These are phyloP conservation scores for Naganishia albida DNA, from an alignment of 1,284 basidiomycete genomes.

Conservation along the genomic window DNA sequence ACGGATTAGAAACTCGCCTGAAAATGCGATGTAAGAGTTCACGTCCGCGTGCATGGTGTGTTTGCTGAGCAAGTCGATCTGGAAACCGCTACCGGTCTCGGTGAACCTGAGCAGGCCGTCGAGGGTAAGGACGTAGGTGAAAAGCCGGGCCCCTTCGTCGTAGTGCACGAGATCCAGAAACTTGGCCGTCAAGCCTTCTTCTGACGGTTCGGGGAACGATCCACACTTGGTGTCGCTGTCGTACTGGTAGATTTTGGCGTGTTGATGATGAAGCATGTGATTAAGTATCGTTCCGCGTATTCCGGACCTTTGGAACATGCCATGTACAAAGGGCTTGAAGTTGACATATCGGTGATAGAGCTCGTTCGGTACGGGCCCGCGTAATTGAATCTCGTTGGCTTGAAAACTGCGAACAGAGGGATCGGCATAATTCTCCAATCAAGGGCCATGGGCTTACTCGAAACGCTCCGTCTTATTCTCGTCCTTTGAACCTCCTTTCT, in stretches of 20 bases:
- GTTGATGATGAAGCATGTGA: conserved; percentile 56
- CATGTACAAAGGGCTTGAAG: conserved; percentile 56
- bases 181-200: conserved; percentile 50
- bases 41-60: conserved; percentile 61
- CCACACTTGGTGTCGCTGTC: conserved; percentile 55
- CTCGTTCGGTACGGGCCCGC: conserved; percentile 56
- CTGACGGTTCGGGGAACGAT: conserved; percentile 38
- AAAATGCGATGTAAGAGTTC: conserved; percentile 52
- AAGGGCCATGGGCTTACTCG: conserved; percentile 17
- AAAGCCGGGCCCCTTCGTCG: conserved; percentile 56
- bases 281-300: conserved; percentile 55
- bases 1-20: conserved; percentile 55
- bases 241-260: conserved; percentile 57
- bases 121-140: conserved; percentile 59
- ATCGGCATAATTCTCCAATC: neutral
- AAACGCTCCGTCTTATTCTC: conserved; percentile 22
- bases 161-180: conserved; percentile 57
- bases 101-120: conserved; percentile 59
- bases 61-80: conserved; percentile 58
- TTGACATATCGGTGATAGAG: conserved; percentile 59
- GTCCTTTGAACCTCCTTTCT: neutral
- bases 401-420: conserved; percentile 51
- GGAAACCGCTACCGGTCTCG: conserved; percentile 60
- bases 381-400: conserved; percentile 58
- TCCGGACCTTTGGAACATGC: conserved; percentile 55